Base-by-base conservation (phyloP, 208 protist species). In the Leishmania tropica region DNA sequence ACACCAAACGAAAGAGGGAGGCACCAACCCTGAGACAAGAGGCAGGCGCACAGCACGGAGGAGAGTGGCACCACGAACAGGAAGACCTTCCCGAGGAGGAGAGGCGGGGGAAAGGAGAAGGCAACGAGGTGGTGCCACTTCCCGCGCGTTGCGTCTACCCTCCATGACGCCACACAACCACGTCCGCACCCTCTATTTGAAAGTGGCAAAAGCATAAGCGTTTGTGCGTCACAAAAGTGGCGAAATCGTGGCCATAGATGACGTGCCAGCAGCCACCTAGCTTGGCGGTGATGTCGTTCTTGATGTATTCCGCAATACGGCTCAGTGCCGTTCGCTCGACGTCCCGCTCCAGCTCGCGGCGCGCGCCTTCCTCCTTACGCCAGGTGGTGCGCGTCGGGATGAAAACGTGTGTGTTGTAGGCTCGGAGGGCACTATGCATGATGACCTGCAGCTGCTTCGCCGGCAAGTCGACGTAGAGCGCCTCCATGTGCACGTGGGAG, bases 231-330 rank as follows among this genome's bases (percentile, higher is more conserved):
- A 97, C 92, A 75, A 90, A 97, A 4, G 91, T 93, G 45, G 91
- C 92, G 81, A 95, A 97, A 74, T 93, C 90, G 24, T 89, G 86
- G 0, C 94, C 94, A 70, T 95, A 97, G 73, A 97, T 88, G 54
- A 96, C 94, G 70, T 97, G 94, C 92, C 94, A 97, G 79, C 88
- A 90, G 8, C 92, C 94, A 28, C 91, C 92, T 24, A 96, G 80
- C 48, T 91, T 81, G 4, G 81, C 78, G 47, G 85, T 87, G 15
- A 95, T 85, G 51, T 88, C 81, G 21, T 81, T 87, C 71, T 95
- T 94, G 54, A 97, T 93, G 70, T 90, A 83, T 54, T 92, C 79
- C 0, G 92, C 90, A 58, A 97, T 93, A 74, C 91, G 87, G 35
- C 88, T 70, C 81, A 96, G 53, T 19, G 81, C 83, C 17, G 92